These are phyloP conservation scores for Phytophthora syringae DNA, from an alignment of 352 stramenopile genomes.

Conservation along the genomic window DNA sequence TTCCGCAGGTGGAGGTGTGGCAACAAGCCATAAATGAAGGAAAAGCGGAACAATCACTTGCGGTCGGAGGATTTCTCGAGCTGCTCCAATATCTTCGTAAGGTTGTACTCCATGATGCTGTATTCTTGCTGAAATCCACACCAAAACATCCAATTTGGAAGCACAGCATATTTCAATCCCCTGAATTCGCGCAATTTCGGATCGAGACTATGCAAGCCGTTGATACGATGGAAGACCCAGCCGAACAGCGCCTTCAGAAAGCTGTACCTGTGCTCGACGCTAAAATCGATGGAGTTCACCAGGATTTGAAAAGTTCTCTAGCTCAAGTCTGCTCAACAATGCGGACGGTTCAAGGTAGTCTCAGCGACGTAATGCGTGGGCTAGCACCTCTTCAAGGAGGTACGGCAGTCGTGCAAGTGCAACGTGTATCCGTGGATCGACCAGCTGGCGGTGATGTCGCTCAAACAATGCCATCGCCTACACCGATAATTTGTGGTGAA, in stretches of 20 bases:
- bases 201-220: neutral
- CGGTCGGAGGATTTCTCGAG: neutral
- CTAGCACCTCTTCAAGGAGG: neutral
- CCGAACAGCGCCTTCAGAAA: constrained; percentile 2
- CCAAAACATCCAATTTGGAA: neutral
- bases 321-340: neutral
- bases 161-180: neutral
- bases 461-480: too few species aligned
- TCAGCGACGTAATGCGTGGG: neutral
- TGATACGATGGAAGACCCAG: neutral
- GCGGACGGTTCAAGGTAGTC: neutral
- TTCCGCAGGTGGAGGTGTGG: neutral
- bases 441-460: too few species aligned
- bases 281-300: constrained; percentile 4
- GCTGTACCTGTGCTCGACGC: neutral
- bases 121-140: neutral
- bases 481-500: too few species aligned
- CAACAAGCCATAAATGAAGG: neutral
- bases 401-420: too few species aligned
- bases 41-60: neutral
- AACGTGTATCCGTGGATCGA: too few species aligned
- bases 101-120: neutral
- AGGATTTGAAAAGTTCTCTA: neutral
- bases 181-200: neutral
- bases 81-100: constrained; percentile 1